Percentiles rank a stretch among this genome's conserved stretches.
Conservation (phyloP, 2,329 filamentous ascomycete genomes). For the Neopestalotiopsis rosae region DNA sequence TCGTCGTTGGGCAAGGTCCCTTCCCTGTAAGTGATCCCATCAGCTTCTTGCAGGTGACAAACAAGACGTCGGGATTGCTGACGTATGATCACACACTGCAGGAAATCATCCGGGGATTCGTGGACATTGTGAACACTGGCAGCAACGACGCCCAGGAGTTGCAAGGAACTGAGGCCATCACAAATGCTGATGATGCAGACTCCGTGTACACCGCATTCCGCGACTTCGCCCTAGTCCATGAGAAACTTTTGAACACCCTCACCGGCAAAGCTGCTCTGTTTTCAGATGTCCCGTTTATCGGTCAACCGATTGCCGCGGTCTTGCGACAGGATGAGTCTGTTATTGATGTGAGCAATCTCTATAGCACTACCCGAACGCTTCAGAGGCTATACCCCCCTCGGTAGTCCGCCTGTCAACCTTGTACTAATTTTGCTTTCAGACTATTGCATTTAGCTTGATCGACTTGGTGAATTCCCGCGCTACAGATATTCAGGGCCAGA, state of each 20-base stretch:
- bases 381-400: too few species aligned
- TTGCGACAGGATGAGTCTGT: slow-evolving; percentile 31
- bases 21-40: slow-evolving; percentile 26
- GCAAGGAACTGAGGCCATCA: slow-evolving; percentile 22
- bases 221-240: slow-evolving; percentile 40
- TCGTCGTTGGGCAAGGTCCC: slow-evolving; percentile 34
- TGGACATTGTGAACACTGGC: too few species aligned
- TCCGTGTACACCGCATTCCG: slow-evolving; percentile 34
- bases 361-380: not conserved
- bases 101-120: too few species aligned
- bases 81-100: not conserved
- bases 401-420: too few species aligned
- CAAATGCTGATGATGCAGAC: slow-evolving; percentile 21
- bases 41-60: not conserved
- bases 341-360: slow-evolving; percentile 31
- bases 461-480: slow-evolving; percentile 4
- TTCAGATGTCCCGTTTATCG: too few species aligned
- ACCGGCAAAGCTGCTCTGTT: slow-evolving; percentile 42
- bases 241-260: slow-evolving; percentile 38
- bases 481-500: not conserved
- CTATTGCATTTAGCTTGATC: slow-evolving; percentile 28
- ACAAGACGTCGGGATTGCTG: not conserved
- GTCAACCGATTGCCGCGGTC: too few species aligned
- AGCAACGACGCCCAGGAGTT: too few species aligned
- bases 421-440: too few species aligned